Evolutionary conservation across 164 flowering plant species (phyloP), one percentile per base, ranked within the genome.

Genomic region (Aristolochia fimbriata): DNA sequence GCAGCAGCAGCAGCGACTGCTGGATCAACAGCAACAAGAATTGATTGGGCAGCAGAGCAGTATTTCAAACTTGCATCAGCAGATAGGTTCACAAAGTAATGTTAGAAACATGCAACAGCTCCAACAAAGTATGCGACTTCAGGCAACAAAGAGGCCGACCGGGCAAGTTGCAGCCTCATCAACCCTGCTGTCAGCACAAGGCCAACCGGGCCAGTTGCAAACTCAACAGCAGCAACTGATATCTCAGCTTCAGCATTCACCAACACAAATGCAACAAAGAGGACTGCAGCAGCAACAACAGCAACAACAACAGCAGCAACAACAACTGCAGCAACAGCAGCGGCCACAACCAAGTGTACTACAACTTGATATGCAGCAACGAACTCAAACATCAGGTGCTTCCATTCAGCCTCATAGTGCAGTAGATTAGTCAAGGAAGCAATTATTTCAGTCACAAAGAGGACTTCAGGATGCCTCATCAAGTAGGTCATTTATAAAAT

Each of bases 201-300:
- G 83, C 19, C 89, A 80, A 60, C 88, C 78, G 57, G 43, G 43
- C 43, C 91, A 82, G 62, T 65, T 76, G 15, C 30, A 12, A 52
- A 13, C 14, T 12, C 43, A 37, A 37, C 43, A 37, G 43, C 43
- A 37, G 10, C 65, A 68, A 22, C 83, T 84, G 67, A 71, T 82
- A 77, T 71, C 91, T 50, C 96, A 88, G 63, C 75, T 80, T 33
- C 96, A 84, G 59, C 65, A 83, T 24, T 92, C 81, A 67, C 73
- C 83, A 17, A 54, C 73, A 14, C 87, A 80, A 63, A 33, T 83
- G 73, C 91, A 81, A 59, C 88, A 78, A 52, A 52, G 23, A 20
- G 27, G 16, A 11, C 41, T 83, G 73, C 90, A 79, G 57, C 88
- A 80, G 59, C 91, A 37, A 6, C 43, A 37, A 70, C 50, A 79